Percentiles rank a stretch among this genome's conserved stretches.
These are phyloP conservation scores for Pistacia vera DNA, from an alignment of 345 rosid genomes.

Conservation along the genomic window DNA sequence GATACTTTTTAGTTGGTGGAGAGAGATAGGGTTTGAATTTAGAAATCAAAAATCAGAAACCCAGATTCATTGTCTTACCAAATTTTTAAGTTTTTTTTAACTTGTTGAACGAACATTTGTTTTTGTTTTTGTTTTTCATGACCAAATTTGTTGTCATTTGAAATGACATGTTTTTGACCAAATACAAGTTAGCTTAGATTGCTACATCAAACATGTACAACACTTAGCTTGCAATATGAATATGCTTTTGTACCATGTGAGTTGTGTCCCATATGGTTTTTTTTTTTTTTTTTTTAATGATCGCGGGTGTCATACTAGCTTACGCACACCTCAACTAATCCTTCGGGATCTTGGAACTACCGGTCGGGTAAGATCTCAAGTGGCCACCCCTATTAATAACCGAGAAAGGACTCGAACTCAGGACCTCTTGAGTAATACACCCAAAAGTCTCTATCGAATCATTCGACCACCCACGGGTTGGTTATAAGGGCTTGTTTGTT, in stretches of 20 bases:
- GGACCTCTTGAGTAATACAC: too few relatives aligned
- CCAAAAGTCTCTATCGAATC: too few relatives aligned
- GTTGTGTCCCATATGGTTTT: not conserved
- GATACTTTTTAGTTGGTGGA: constrained; percentile 11
- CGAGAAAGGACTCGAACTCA: too few relatives aligned
- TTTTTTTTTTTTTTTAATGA: too few relatives aligned
- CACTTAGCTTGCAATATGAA: not conserved
- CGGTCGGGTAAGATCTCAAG: too few relatives aligned
- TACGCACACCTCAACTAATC: too few relatives aligned
- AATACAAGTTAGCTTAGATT: constrained; percentile 14
- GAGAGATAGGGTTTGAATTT: not conserved
- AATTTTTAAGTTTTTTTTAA: not conserved
- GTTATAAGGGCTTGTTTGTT: not conserved
- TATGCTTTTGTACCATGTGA: not conserved
- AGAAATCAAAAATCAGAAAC: not conserved
- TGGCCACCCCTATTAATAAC: too few relatives aligned
- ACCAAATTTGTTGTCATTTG: constrained; percentile 13
- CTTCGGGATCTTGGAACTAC: too few relatives aligned
- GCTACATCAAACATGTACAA: not conserved
- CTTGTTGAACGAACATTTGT: constrained; percentile 1
- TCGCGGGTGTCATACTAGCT: too few relatives aligned
- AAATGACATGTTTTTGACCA: constrained; percentile 12
- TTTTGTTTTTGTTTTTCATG: not conserved
- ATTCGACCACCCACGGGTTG: too few relatives aligned
- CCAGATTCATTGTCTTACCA: constrained; percentile 8